Base-by-base conservation (phyloP, 208 protist species). In the Blastocrithidia nonstop region DNA sequence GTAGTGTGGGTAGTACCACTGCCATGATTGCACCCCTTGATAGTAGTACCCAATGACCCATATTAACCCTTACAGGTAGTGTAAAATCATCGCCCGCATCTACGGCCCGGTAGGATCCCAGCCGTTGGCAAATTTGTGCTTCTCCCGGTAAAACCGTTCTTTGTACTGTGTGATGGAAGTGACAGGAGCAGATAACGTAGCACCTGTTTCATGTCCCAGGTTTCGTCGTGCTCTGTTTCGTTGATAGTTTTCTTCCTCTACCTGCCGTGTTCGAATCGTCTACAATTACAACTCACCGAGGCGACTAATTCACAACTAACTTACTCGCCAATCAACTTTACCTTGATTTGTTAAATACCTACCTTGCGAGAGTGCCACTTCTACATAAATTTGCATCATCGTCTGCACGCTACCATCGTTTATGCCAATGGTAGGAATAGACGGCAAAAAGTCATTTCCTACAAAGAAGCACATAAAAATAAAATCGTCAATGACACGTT, bases 391-490 rank as follows among this genome's bases (percentile, higher is more conserved):
- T 15, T 79, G 54, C 41, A 97, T 59, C 54, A 97, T 72, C 13
- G 55, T 54, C 15, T 79, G 45, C 44, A 97, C 71, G 19, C 82
- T 87, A 41, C 88, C 91, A 52, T 98, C 89, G 45, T 76, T 70
- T 57, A 99, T 98, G 47, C 92, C 67, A 9, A 98, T 40, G 1
- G 78, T 84, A 19, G 95, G 95, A 29, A 99, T 66, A 20, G 88
- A 67, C 4, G 97, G 97, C 24, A 99, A 57, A 50, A 99, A 99
- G 58, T 99, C 97, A 67, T 99, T 99, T 5, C 98, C 97, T 44
- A 96, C 75, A 39, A 99, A 91, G 61, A 98, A 96, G 62, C 90
- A 96, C 63, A 98, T 88, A 21, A 98, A 81, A 1, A 99, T 81
- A 62, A 97, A 98, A 61, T 99, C 96, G 61, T 98, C 94, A 5